Evolutionary conservation across 2,329 filamentous ascomycete species (phyloP).

Genomic region (Niveomyces coronatus): DNA sequence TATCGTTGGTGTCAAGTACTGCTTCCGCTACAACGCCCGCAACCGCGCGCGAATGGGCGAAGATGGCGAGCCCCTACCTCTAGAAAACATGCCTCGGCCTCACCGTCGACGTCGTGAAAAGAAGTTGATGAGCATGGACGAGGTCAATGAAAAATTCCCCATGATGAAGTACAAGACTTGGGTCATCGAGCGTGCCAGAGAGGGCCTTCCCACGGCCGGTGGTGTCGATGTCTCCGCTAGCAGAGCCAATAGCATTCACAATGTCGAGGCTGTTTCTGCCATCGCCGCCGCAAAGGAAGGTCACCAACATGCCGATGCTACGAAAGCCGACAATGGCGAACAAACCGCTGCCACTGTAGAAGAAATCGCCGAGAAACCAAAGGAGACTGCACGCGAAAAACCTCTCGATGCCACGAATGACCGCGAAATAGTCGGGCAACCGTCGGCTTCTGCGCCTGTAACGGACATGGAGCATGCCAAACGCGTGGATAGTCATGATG

Average conservation of each 20-base stretch:
- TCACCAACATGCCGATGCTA: slow-evolving; percentile 24
- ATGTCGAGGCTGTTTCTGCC: slow-evolving; percentile 47
- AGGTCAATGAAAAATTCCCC: slow-evolving; percentile 95
- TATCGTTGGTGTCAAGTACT: slow-evolving; percentile 98
- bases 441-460: slow-evolving; percentile 14
- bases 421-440: slow-evolving; percentile 16
- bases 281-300: slow-evolving; percentile 35
- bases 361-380: slow-evolving; percentile 13
- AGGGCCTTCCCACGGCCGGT: slow-evolving; percentile 74
- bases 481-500: slow-evolving; percentile 38
- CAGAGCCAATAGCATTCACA: slow-evolving; percentile 61
- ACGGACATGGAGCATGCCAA: slow-evolving; percentile 24
- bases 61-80: slow-evolving; percentile 78
- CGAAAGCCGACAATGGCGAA: slow-evolving; percentile 11
- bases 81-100: slow-evolving; percentile 74
- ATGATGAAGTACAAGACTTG: slow-evolving; percentile 94
- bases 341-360: slow-evolving; percentile 14
- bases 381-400: slow-evolving; percentile 11
- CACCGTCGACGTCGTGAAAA: slow-evolving; percentile 87
- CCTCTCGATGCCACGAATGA: slow-evolving; percentile 5
- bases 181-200: slow-evolving; percentile 71
- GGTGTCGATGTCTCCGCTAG: slow-evolving; percentile 70
- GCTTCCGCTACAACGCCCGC: slow-evolving; percentile 94
- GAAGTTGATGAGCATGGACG: slow-evolving; percentile 98
- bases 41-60: slow-evolving; percentile 70